These are phyloP conservation scores for Acer saccharum DNA, from an alignment of 345 rosid genomes.

Conservation along the genomic window DNA sequence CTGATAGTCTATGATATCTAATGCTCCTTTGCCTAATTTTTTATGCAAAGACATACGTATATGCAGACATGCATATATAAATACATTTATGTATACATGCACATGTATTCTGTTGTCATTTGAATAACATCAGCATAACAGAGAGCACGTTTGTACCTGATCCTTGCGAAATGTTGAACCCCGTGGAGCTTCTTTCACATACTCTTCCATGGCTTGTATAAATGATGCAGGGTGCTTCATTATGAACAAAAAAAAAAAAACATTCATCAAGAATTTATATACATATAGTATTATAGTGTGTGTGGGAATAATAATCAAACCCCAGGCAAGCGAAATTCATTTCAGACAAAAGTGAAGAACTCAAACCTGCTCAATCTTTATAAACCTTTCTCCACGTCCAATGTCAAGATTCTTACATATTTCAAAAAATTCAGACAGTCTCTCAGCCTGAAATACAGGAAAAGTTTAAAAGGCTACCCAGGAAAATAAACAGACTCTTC, in stretches of 20 bases:
- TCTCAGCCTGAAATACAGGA: conserved; percentile 65
- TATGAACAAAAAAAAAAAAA: conserved; percentile 16
- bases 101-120: not conserved
- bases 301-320: not conserved
- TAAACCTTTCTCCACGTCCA: conserved; percentile 82
- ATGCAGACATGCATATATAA: conserved; percentile 5
- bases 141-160: conserved; percentile 51
- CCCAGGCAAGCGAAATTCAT: conserved; percentile 7
- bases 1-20: not conserved
- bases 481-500: not conserved
- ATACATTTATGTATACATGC: not conserved
- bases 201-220: conserved; percentile 99
- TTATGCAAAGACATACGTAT: not conserved
- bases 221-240: conserved; percentile 78
- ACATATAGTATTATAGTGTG: not conserved
- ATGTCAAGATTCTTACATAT: conserved; percentile 80
- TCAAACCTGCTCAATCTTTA: conserved; percentile 92
- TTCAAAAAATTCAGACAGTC: conserved; percentile 93
- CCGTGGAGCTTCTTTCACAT: conserved; percentile 83
- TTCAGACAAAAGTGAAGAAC: conserved; percentile 21
- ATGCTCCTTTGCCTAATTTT: not conserved
- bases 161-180: conserved; percentile 58
- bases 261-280: not conserved
- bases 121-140: not conserved
- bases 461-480: conserved; percentile 1